Evolutionary conservation across 345 rosid genomes (phyloP).

Genomic region (Bruguiera parviflora): DNA sequence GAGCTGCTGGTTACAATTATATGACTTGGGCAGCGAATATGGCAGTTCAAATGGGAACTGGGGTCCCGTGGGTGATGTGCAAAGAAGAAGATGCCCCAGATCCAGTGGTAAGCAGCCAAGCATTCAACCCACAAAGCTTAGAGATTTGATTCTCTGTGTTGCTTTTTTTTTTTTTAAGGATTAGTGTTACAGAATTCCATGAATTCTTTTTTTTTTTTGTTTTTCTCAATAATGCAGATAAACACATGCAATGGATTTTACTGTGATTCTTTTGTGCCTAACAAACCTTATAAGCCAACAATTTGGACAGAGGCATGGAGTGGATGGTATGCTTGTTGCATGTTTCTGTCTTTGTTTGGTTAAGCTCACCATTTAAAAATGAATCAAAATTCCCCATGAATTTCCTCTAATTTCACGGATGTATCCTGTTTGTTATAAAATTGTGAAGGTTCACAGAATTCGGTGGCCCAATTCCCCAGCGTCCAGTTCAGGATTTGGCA

Average conservation of each 20-base stretch:
- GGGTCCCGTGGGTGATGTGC: constrained; percentile 99
- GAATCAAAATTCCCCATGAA: not conserved
- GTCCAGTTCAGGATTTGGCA: constrained; percentile 98
- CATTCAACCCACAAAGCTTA: not conserved
- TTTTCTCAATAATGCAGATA: constrained; percentile 44
- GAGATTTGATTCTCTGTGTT: not conserved
- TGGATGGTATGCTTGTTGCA: constrained; percentile 62
- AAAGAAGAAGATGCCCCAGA: constrained; percentile 99
- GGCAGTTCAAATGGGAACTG: constrained; percentile 81
- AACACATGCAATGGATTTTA: constrained; percentile 99
- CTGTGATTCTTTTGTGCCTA: constrained; percentile 93
- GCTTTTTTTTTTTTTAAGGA: not conserved
- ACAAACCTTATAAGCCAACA: constrained; percentile 90
- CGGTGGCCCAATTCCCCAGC: constrained; percentile 86
- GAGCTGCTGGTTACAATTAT: constrained; percentile 75
- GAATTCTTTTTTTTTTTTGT: not conserved
- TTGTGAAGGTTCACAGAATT: constrained; percentile 82
- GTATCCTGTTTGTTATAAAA: not conserved
- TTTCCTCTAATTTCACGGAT: not conserved
- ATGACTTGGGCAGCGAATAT: constrained; percentile 96
- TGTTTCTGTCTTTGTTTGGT: constrained; percentile 4
- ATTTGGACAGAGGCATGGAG: constrained; percentile 99
- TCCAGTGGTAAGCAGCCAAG: constrained; percentile 65
- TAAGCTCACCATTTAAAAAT: constrained; percentile 3
- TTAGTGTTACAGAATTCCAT: not conserved